Base-by-base conservation (phyloP, 1,139 yeast species). In the Sugiyamaella novakii region DNA sequence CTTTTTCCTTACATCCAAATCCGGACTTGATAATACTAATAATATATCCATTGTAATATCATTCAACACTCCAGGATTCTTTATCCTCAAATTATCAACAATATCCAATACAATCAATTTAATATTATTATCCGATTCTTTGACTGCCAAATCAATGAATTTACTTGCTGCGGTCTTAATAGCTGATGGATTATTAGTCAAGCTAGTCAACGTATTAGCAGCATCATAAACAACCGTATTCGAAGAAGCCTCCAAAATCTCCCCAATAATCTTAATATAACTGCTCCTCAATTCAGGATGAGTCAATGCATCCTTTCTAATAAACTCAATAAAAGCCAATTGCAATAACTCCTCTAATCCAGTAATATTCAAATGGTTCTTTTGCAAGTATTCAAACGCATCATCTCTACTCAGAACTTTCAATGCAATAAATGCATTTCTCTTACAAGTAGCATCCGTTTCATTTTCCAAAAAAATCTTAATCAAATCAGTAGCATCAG, bases 401-500 rank as follows among this genome's bases (percentile, higher is more conserved):
- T 84, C 82, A 52, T 85, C 92, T 64, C 97, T 80, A 67, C 87
- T 87, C 64, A 94, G 75, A 57, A 82, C 84, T 38, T 94, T 81
- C 56, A 94, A 76, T 55, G 95, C 88, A 47, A 91, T 84, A 67
- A 94, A 94, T 3, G 98, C 98, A 68, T 94, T 94, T 68, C 98
- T 81, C 68, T 87, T 87, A 73, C 98, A 92, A 28, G 95, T 88
- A 29, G 96, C 84, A 67, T 94, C 98, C 50, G 85, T 80, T 70
- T 94, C 99, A 33, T 81, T 84, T 50, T 75, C 77, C 65, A 92
- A 75, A 67, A 89, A 87, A 51, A 80, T 79, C 59, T 78, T 75
- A 59, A 92, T 77, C 57, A 91, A 77, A 59, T 87, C 96, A 50
- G 91, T 85, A 15, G 98, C 96, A 72, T 94, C 98, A 5, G 98